Percentiles rank a stretch among this genome's conserved stretches.
These are phyloP conservation scores for Heterobasidion occidentale DNA, from an alignment of 1,284 basidiomycete genomes.

Conservation along the genomic window DNA sequence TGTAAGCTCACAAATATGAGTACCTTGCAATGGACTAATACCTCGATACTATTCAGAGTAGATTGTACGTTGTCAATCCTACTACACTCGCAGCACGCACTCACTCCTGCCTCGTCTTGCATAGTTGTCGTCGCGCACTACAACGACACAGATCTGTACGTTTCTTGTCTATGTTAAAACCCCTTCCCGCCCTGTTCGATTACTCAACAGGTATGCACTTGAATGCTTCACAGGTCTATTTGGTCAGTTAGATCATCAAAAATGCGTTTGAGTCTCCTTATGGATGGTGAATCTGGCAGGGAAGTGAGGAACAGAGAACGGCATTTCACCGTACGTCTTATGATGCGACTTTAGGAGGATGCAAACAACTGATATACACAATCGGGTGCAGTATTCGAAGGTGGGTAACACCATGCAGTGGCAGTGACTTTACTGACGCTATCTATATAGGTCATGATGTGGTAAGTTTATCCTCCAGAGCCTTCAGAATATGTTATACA, in stretches of 20 bases:
- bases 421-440: neutral
- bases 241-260: constrained; percentile 41
- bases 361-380: constrained; percentile 2
- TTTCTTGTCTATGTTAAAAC: constrained; percentile 14
- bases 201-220: neutral
- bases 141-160: constrained; percentile 70
- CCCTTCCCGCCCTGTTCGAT: neutral
- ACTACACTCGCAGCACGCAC: neutral
- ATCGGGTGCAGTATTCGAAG: constrained; percentile 68
- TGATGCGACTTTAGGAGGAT: neutral
- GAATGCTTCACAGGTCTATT: constrained; percentile 42
- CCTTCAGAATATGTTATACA: neutral
- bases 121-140: constrained; percentile 60
- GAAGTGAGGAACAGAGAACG: constrained; percentile 78
- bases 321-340: constrained; percentile 66
- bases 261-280: constrained; percentile 4
- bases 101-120: neutral
- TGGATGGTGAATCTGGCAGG: constrained; percentile 32
- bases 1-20: constrained; percentile 39
- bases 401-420: constrained; percentile 26
- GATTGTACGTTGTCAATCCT: constrained; percentile 42
- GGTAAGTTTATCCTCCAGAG: constrained; percentile 35
- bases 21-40: neutral
- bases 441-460: constrained; percentile 69
- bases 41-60: constrained; percentile 33